phyloP scores from a whole-genome alignment of 2,329 filamentous ascomycete species.

The Claviceps sorghi region DNA sequence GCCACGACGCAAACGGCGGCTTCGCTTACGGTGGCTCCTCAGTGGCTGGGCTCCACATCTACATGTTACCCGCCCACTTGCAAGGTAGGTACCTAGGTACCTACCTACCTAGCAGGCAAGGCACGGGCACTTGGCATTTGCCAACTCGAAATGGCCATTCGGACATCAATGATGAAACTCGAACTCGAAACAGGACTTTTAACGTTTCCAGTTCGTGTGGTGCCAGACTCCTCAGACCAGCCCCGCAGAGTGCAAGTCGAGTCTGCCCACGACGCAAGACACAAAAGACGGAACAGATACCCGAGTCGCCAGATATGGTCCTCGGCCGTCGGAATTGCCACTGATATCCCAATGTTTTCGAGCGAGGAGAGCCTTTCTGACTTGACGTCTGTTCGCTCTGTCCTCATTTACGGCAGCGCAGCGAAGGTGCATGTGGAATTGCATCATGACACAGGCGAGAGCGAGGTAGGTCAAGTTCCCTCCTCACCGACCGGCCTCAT shows the following conservation, averaged over 20 bases:
- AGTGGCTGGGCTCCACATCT: conserved; percentile 2
- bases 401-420: too few relatives aligned
- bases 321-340: not conserved
- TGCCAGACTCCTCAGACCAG: not conserved
- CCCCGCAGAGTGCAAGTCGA: not conserved
- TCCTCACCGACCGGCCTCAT: too few relatives aligned
- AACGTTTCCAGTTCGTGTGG: not conserved
- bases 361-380: too few relatives aligned
- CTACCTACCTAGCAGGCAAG: not conserved
- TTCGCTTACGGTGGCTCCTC: conserved; percentile 6
- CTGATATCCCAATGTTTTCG: too few relatives aligned
- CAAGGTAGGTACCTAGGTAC: too few relatives aligned
- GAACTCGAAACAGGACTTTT: too few relatives aligned
- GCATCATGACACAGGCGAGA: not conserved
- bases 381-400: too few relatives aligned
- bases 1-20: not conserved
- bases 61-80: too few relatives aligned
- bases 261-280: not conserved
- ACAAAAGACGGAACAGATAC: not conserved
- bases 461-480: too few relatives aligned
- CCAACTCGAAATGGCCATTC: too few relatives aligned
- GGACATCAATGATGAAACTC: not conserved
- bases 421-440: not conserved
- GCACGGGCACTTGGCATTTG: too few relatives aligned
- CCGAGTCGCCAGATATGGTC: not conserved